These are phyloP conservation scores for Penicillium nucicola DNA, from an alignment of 495 filamentous ascomycete genomes.

Conservation along the genomic window DNA sequence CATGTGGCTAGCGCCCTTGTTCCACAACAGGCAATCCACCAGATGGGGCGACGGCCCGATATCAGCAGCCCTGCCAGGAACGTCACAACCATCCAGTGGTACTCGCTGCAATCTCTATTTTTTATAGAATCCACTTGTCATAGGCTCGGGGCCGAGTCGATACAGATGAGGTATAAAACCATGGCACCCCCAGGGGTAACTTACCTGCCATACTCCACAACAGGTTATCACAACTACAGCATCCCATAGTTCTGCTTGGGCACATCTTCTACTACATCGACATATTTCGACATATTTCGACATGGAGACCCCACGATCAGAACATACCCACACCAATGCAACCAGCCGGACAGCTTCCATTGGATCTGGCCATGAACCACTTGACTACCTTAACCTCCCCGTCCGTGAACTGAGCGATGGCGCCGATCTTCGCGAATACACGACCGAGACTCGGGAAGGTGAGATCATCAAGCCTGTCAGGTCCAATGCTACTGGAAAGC, in stretches of 20 bases:
- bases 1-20: conserved; percentile 12
- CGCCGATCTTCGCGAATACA: conserved; percentile 65
- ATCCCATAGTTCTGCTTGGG: not conserved
- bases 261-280: not conserved
- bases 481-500: conserved; percentile 49
- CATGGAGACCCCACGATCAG: conserved; percentile 14
- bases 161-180: conserved; percentile 14
- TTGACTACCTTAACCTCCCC: conserved; percentile 50
- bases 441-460: conserved; percentile 54
- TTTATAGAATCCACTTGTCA: not conserved
- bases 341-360: conserved; percentile 26
- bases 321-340: conserved; percentile 8
- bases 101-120: conserved; percentile 4
- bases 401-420: conserved; percentile 56
- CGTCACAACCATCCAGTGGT: not conserved
- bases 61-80: conserved; percentile 3
- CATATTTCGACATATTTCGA: conserved; percentile 6
- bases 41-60: conserved; percentile 8
- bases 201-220: not conserved
- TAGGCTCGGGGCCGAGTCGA: not conserved
- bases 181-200: not conserved
- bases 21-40: conserved; percentile 22
- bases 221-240: not conserved
- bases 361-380: conserved; percentile 15
- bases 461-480: conserved; percentile 54